A percentile compares a stretch with the other conserved stretches of the same genome.
phyloP scores from a whole-genome alignment of 305 asterid species.

The Nicotiana rustica region DNA sequence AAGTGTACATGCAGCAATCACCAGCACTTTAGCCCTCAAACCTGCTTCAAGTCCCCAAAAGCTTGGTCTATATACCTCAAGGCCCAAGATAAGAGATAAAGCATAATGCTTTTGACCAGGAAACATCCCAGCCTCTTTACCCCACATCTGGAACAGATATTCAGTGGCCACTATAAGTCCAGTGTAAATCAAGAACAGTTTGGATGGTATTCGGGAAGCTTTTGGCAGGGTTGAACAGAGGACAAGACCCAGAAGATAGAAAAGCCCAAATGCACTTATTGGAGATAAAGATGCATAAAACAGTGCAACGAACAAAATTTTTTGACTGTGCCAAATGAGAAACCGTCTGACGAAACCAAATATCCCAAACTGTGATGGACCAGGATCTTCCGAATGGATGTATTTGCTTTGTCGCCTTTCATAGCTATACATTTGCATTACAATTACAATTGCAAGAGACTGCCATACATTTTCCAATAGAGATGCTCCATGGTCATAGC shows the following conservation, averaged over 20 bases:
- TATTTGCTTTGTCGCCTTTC: slow-evolving; percentile 95
- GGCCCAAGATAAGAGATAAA: slow-evolving; percentile 79
- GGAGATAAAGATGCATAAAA: slow-evolving; percentile 95
- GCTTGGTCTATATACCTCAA: slow-evolving; percentile 67
- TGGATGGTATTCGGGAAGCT: slow-evolving; percentile 88
- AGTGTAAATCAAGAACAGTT: slow-evolving; percentile 77
- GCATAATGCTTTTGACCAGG: slow-evolving; percentile 85
- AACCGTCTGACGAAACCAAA: slow-evolving; percentile 79
- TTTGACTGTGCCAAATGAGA: slow-evolving; percentile 96
- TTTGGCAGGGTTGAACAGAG: slow-evolving; percentile 77
- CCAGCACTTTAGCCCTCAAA: slow-evolving; percentile 89
- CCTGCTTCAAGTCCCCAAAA: slow-evolving; percentile 94
- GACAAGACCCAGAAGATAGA: slow-evolving; percentile 85
- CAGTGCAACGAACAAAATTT: slow-evolving; percentile 73
- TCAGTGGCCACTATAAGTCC: slow-evolving; percentile 78
- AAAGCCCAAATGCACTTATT: slow-evolving; percentile 82
- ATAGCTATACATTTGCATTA: slow-evolving; percentile 99
- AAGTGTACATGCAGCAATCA: slow-evolving; percentile 89
- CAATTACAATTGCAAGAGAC: slow-evolving; percentile 87
- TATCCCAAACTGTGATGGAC: slow-evolving; percentile 70
- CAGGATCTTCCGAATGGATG: slow-evolving; percentile 62
- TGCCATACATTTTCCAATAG: slow-evolving; percentile 85
- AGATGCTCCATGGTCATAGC: slow-evolving; percentile 76
- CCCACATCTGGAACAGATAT: slow-evolving; percentile 98
- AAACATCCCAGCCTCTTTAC: slow-evolving; percentile 82